phyloP scores from a whole-genome alignment of 2,329 filamentous ascomycete species.

The Cucurbitaria berberidis region DNA sequence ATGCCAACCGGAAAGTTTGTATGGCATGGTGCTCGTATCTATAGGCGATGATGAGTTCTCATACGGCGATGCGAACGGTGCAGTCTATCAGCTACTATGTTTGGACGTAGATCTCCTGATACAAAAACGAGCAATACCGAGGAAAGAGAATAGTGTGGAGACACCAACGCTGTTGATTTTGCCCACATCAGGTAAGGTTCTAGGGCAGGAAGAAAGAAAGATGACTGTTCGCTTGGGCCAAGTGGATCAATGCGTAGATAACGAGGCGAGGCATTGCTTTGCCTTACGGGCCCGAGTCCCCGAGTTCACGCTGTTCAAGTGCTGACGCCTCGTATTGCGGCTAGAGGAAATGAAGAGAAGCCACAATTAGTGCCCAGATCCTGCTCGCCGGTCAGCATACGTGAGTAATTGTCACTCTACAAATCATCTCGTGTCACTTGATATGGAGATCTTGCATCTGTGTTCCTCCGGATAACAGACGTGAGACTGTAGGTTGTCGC shows the following conservation, averaged over 20 bases:
- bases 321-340: constrained; percentile 8
- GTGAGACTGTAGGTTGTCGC: neutral
- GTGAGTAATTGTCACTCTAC: neutral
- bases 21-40: constrained; percentile 6
- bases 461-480: too few relatives aligned
- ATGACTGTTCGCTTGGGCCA: too few relatives aligned
- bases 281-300: neutral
- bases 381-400: neutral
- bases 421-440: neutral
- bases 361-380: constrained; percentile 5
- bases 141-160: neutral
- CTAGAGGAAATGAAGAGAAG: constrained; percentile 15
- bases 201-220: too few relatives aligned
- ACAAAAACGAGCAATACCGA: constrained; percentile 5
- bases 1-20: neutral
- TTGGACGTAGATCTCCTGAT: constrained; percentile 7
- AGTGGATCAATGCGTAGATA: constrained; percentile 8
- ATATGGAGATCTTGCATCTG: neutral
- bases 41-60: constrained; percentile 9
- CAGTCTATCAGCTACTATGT: constrained; percentile 7
- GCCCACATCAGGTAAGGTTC: neutral
- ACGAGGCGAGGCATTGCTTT: neutral
- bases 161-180: constrained; percentile 3
- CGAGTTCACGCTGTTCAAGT: constrained; percentile 1
- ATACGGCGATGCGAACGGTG: neutral